Conservation (phyloP, 2,329 filamentous ascomycete species). For the Neonectria neomacrospora region DNA sequence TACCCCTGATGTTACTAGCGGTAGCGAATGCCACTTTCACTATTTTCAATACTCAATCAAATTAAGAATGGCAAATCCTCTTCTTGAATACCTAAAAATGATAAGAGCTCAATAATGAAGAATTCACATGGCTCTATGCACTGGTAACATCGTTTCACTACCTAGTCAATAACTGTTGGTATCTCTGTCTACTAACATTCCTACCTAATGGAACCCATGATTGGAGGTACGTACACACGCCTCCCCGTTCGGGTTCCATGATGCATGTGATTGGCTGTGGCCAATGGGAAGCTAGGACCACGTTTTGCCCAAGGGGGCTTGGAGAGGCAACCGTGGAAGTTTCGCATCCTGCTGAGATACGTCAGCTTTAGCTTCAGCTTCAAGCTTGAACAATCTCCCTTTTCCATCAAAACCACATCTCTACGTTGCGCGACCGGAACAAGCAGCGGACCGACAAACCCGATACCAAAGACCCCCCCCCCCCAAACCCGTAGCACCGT, state of each 20-base stretch:
- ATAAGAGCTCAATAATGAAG: background rate
- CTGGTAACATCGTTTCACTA: background rate
- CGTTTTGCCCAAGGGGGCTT: constrained; percentile 36
- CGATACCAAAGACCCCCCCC: background rate
- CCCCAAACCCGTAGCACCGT: background rate
- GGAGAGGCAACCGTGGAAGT: constrained; percentile 48
- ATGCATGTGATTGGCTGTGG: constrained; percentile 38
- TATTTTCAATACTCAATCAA: background rate
- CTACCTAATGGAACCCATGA: too few relatives aligned
- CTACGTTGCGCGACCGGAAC: background rate
- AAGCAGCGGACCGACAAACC: background rate
- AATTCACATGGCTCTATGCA: background rate
- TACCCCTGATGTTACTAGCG: constrained; percentile 27
- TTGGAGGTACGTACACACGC: constrained; percentile 6
- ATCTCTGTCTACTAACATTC: too few relatives aligned
- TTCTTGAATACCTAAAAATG: background rate
- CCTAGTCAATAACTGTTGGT: background rate
- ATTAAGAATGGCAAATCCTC: background rate
- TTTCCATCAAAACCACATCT: constrained; percentile 10
- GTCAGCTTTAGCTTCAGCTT: constrained; percentile 43
- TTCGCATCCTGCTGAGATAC: constrained; percentile 43
- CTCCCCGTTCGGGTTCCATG: constrained; percentile 21
- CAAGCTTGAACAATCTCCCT: constrained; percentile 29
- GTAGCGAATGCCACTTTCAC: constrained; percentile 12
- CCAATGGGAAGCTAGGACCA: constrained; percentile 41